A percentile compares a stretch with the other conserved stretches of the same genome.
phyloP scores from a whole-genome alignment of 345 rosid species.

The Ceriops zippeliana region DNA sequence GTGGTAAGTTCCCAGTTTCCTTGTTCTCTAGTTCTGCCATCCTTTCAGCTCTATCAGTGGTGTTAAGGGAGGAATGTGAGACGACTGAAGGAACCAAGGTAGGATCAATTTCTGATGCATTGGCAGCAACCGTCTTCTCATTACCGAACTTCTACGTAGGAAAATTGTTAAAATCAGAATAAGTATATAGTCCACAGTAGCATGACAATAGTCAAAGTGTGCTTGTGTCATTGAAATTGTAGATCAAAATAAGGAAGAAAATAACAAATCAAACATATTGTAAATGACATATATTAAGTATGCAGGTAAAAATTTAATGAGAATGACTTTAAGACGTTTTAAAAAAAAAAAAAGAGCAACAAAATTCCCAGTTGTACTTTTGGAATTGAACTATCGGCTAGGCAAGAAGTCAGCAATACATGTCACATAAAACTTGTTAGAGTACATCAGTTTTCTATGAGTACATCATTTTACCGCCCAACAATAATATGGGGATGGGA shows the following conservation, averaged over 20 bases:
- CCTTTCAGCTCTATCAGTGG: slow-evolving; percentile 37
- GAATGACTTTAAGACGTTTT: neutral
- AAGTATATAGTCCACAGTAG: too few relatives aligned
- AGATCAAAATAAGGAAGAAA: neutral
- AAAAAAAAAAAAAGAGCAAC: neutral
- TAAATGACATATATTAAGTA: neutral
- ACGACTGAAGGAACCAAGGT: slow-evolving; percentile 40
- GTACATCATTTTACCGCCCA: too few relatives aligned
- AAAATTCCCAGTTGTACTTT: neutral
- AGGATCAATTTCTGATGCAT: slow-evolving; percentile 50
- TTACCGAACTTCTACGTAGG: slow-evolving; percentile 43
- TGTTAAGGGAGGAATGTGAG: slow-evolving; percentile 25
- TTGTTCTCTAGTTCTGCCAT: slow-evolving; percentile 36
- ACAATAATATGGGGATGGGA: too few relatives aligned
- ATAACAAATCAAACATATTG: neutral
- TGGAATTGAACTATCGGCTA: neutral
- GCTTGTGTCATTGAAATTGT: neutral
- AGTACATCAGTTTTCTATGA: neutral
- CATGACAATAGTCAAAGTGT: neutral
- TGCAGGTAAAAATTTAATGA: neutral
- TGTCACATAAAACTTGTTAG: neutral
- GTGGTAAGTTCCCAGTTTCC: slow-evolving; percentile 40
- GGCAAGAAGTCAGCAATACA: neutral
- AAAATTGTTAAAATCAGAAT: neutral
- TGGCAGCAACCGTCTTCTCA: slow-evolving; percentile 52